A percentile compares a stretch with the other conserved stretches of the same genome.
Conservation (phyloP, 2,329 filamentous ascomycete genomes). For the Aschersonia sp. region DNA sequence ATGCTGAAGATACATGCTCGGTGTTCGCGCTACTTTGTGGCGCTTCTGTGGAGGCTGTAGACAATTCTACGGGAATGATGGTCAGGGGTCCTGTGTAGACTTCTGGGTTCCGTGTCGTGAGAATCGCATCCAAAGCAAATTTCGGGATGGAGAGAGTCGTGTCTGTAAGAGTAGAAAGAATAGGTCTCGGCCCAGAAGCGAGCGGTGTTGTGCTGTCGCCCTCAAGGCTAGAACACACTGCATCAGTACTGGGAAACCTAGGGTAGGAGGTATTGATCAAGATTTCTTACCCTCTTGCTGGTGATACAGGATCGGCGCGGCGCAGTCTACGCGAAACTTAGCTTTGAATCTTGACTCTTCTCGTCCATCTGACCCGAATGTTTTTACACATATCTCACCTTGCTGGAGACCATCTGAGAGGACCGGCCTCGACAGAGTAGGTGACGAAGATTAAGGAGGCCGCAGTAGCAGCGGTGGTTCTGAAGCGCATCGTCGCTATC, state of each 20-base stretch:
- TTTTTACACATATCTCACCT: slow-evolving; percentile 10
- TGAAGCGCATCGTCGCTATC: slow-evolving; percentile 1
- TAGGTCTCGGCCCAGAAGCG: background rate
- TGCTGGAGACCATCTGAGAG: slow-evolving; percentile 17
- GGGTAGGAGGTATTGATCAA: background rate
- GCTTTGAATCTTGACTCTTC: background rate
- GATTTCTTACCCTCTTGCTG: background rate
- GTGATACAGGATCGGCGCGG: slow-evolving; percentile 6
- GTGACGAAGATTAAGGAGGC: slow-evolving; percentile 14
- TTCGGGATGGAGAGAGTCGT: background rate
- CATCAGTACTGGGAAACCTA: background rate
- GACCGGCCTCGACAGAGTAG: slow-evolving; percentile 19
- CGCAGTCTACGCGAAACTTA: slow-evolving; percentile 6
- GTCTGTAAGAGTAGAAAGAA: background rate
- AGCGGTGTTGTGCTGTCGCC: background rate
- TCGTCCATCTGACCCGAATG: too few species aligned
- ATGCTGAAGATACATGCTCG: background rate
- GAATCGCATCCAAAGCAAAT: background rate
- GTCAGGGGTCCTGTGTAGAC: slow-evolving; percentile 1
- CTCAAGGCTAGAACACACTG: background rate
- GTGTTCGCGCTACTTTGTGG: background rate
- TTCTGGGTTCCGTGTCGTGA: background rate
- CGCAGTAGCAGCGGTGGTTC: slow-evolving; percentile 7
- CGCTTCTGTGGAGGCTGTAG: background rate
- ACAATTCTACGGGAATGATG: background rate